Evolutionary conservation across 352 stramenopile genomes (phyloP), one percentile per base, ranked within the genome.

Genomic region (Globisporangium lucens): DNA sequence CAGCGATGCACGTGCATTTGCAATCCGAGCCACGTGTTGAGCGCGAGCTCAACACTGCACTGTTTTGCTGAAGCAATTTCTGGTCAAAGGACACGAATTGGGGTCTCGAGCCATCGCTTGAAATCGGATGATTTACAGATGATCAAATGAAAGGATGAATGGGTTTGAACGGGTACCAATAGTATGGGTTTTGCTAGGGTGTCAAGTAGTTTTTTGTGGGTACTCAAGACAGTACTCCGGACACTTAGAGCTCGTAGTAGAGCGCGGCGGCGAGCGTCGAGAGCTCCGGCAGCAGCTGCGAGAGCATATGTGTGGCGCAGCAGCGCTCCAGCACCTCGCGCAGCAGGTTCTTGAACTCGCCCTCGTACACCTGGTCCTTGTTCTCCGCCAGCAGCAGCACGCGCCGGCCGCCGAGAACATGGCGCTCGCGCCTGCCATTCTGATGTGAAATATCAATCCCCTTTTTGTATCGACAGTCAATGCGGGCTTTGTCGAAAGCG

Each of bases 281-380:
- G 59, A 95, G 71, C 68, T 95, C 87, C 4, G 87, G 87, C 61
- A 93, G 76, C 63, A 93, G 36, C 57, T 95, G 87, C 67, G 85
- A 93, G n/a, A 93, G 73, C 61, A 91, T 63, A 63, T 91, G 85
- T 43, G 79, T 73, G 7, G 85, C 87, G 17, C 75, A 86, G 66
- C 69, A 76, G 38, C 87, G 84, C 77, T 95, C 83, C 47, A 93
- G 76, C 60, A 93, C 77, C 61, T 93, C 84, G 27, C 82, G 80
- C 59, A 95, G 68, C 49, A 91, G 65, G 56, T 87, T 90, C 73
- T 89, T 89, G 9, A 94, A 66, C 68, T 94, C 83, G 29, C 65
- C 59, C 61, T 89, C 79, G 65, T 94, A 94, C 15, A 93, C 78
- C 0, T 65, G 72, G 62, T 94, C 87, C 72, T 94, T 94, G 59